A percentile compares a stretch with the other conserved stretches of the same genome.
These are phyloP conservation scores for Apiotrichum brassicae DNA, from an alignment of 1,284 basidiomycete species.

Conservation along the genomic window DNA sequence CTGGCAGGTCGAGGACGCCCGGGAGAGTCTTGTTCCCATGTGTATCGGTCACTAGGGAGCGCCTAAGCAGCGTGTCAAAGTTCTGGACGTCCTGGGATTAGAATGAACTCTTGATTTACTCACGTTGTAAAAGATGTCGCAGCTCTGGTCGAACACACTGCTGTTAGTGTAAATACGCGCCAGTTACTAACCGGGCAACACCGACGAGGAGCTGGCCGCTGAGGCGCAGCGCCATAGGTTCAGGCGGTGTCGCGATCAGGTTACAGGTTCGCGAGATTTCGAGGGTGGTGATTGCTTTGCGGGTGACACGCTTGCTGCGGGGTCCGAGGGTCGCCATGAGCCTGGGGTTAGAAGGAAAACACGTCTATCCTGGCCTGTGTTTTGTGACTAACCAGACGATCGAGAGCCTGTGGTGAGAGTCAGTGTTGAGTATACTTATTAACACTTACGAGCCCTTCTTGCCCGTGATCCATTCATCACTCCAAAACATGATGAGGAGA, in stretches of 20 bases:
- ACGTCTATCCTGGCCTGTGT: neutral
- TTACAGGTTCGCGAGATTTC: constrained; percentile 72
- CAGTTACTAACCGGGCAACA: constrained; percentile 64
- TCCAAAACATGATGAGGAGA: constrained; percentile 34
- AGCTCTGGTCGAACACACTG: constrained; percentile 34
- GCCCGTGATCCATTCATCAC: constrained; percentile 33
- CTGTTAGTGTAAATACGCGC: neutral
- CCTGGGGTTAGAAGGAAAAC: constrained; percentile 49
- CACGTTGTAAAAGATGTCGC: constrained; percentile 36
- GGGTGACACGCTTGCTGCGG: constrained; percentile 71
- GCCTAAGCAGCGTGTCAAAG: constrained; percentile 26
- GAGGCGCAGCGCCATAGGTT: constrained; percentile 73
- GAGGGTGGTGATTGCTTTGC: constrained; percentile 68
- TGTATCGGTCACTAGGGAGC: constrained; percentile 20
- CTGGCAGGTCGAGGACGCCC: constrained; percentile 27
- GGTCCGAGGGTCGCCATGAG: constrained; percentile 80
- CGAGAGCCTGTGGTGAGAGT: constrained; percentile 25
- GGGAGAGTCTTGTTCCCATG: neutral
- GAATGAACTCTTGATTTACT: constrained; percentile 1
- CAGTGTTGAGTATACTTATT: neutral
- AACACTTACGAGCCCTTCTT: constrained; percentile 37
- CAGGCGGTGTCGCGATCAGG: constrained; percentile 69
- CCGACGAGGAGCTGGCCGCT: constrained; percentile 82
- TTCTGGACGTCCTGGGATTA: constrained; percentile 26
- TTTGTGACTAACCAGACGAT: constrained; percentile 30